Base-by-base conservation (phyloP, 192 early-diverging fungal species). In the Linnemannia elongata region DNA sequence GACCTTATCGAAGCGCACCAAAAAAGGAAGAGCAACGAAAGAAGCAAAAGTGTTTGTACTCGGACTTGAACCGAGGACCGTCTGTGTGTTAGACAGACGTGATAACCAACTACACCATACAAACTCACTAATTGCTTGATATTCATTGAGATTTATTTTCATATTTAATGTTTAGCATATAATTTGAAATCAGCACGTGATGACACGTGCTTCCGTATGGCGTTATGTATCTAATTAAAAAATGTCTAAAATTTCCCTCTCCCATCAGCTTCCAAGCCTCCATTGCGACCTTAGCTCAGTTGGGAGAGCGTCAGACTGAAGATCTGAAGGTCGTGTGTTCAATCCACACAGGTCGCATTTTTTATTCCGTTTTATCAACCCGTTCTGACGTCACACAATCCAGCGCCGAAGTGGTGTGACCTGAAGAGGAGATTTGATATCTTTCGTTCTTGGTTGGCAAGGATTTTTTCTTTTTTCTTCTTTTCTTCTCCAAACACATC, bases 271-370 rank as follows among this genome's bases (percentile, higher is more conserved):
- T 1, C 27, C 1, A 13, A 36, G 5, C 33, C 4, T n/a, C 44
- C 33, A 24, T n/a, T 52, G 75, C 75, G 75, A 68, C 75, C 45
- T 81, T 88, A 88, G 87, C 87, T 88, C 84, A 86, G 79, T 81
- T 89, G 88, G 88, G 89, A 88, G 89, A 89, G 89, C 89, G 89
- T 89, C 82, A 89, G 89, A 90, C 89, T 90, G 89, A 90, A 90
- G 89, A 90, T 90, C 89, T 90, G 81, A 89, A 90, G 89, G 89
- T 88, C 90, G 76, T 75, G 86, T 88, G 88, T 88, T 88, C 88
- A 78, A 88, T 88, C 88, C 88, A 82, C 88, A 82, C 81, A 82
- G 54, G 81, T 77, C 81, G 81, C 81, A 82, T 38, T 42, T 33
- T 15, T 47, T 81, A 70, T 81, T 44, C 4, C n/a, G 41, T 9